Percentiles rank a stretch among this genome's conserved stretches.
These are phyloP conservation scores for Sarocladium strictum DNA, from an alignment of 2,329 filamentous ascomycete genomes.

Conservation along the genomic window DNA sequence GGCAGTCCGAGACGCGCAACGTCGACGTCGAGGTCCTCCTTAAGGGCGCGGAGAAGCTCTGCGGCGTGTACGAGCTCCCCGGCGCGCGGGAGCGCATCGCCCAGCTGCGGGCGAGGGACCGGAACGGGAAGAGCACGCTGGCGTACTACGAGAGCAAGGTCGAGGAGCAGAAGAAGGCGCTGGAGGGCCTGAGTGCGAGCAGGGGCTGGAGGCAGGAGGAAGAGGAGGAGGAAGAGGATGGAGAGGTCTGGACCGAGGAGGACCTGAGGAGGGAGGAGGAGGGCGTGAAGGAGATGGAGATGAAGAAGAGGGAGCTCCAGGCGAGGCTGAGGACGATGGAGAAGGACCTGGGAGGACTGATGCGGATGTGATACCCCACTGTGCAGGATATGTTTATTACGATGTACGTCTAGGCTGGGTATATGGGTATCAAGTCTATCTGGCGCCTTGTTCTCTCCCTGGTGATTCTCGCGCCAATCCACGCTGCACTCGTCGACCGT, in stretches of 20 bases:
- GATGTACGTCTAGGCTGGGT: background rate
- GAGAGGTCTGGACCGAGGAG: conserved; percentile 56
- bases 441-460: no score
- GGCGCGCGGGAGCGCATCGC: conserved; percentile 74
- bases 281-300: conserved; percentile 51
- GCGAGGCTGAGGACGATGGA: conserved; percentile 47
- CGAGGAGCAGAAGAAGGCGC: conserved; percentile 64
- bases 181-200: conserved; percentile 63
- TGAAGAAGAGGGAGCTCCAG: conserved; percentile 46
- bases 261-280: conserved; percentile 65
- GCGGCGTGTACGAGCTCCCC: conserved; percentile 76
- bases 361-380: conserved; percentile 38
- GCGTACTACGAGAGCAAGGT: conserved; percentile 77
- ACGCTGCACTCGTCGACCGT: no score
- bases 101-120: conserved; percentile 63
- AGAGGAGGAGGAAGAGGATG: conserved; percentile 41
- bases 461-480: no score
- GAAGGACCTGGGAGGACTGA: conserved; percentile 48
- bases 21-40: conserved; percentile 83
- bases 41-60: conserved; percentile 82
- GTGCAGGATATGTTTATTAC: background rate
- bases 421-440: conserved; percentile 3
- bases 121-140: conserved; percentile 66
- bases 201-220: conserved; percentile 48
- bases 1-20: conserved; percentile 48